A percentile compares a stretch with the other conserved stretches of the same genome.
These are phyloP conservation scores for Hirsutella rhossiliensis DNA, from an alignment of 2,329 filamentous ascomycete species.

Conservation along the genomic window DNA sequence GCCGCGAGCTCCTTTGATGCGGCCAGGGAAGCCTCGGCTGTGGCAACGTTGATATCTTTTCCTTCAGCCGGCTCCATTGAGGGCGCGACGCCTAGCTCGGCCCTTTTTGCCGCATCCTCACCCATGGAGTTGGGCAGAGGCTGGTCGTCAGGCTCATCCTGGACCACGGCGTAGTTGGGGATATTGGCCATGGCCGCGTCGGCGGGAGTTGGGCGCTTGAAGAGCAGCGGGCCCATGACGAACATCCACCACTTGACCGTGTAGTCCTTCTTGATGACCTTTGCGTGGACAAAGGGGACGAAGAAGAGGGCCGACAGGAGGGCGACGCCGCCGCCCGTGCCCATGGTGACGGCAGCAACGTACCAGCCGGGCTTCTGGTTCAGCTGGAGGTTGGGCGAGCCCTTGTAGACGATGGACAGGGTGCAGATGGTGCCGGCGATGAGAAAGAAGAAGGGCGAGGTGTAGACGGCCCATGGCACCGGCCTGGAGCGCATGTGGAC, in stretches of 20 bases:
- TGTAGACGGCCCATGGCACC: slow-evolving; percentile 60
- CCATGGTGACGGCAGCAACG: slow-evolving; percentile 54
- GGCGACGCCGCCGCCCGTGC: slow-evolving; percentile 47
- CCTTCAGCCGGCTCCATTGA: slow-evolving; percentile 24
- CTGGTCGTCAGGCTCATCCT: slow-evolving; percentile 41
- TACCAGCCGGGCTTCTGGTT: slow-evolving; percentile 56
- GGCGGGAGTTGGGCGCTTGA: slow-evolving; percentile 42
- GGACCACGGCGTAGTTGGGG: slow-evolving; percentile 67
- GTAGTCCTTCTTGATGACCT: slow-evolving; percentile 57
- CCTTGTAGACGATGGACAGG: slow-evolving; percentile 71
- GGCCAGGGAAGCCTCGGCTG: slow-evolving; percentile 34
- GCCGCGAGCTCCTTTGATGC: slow-evolving; percentile 50
- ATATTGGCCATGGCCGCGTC: slow-evolving; percentile 44
- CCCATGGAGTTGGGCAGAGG: background rate
- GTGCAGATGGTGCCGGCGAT: slow-evolving; percentile 64
- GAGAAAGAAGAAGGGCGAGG: slow-evolving; percentile 66
- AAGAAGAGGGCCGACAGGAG: slow-evolving; percentile 57
- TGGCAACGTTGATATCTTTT: slow-evolving; percentile 29
- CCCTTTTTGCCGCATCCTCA: background rate
- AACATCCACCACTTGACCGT: slow-evolving; percentile 52
- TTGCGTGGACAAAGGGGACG: slow-evolving; percentile 55
- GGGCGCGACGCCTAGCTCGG: too few species aligned
- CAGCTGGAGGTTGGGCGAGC: slow-evolving; percentile 55
- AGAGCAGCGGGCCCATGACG: slow-evolving; percentile 50
- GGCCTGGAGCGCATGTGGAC: slow-evolving; percentile 63